A percentile compares a stretch with the other conserved stretches of the same genome.
phyloP scores from a whole-genome alignment of 2,329 filamentous ascomycete species.

The Aspergillus brunneoviolaceus region DNA sequence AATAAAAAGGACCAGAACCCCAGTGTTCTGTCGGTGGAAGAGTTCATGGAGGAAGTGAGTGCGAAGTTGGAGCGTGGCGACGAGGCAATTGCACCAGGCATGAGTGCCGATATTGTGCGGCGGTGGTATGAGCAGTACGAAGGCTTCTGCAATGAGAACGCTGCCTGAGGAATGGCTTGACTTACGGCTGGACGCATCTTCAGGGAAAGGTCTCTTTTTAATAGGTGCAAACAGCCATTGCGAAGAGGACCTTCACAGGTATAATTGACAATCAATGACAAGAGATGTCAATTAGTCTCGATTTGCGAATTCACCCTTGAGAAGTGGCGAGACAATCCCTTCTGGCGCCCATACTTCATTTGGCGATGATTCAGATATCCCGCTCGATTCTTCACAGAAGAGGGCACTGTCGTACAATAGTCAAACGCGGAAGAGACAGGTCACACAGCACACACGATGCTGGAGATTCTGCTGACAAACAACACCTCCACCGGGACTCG shows the following conservation, averaged over 20 bases:
- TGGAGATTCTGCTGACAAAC: too few species aligned
- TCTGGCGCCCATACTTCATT: neutral
- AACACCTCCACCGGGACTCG: too few species aligned
- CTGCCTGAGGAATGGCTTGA: neutral
- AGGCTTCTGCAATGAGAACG: conserved; percentile 26
- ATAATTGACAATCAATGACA: too few species aligned
- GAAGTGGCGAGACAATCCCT: too few species aligned
- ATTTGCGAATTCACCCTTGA: too few species aligned
- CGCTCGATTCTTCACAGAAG: conserved; percentile 7
- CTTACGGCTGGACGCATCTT: too few species aligned
- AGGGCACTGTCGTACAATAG: conserved; percentile 15
- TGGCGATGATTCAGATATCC: neutral
- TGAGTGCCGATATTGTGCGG: conserved; percentile 42
- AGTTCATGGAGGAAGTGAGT: conserved; percentile 54
- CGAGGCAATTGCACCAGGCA: conserved; percentile 52
- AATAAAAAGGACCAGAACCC: conserved; percentile 58
- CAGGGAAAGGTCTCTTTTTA: too few species aligned
- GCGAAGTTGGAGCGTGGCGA: conserved; percentile 49
- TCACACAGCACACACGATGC: conserved; percentile 13
- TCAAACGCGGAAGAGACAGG: conserved; percentile 17
- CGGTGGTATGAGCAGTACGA: conserved; percentile 49
- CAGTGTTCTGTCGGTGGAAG: conserved; percentile 49
- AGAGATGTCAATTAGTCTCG: too few species aligned
- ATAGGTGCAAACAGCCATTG: too few species aligned
- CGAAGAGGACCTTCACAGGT: too few species aligned